Evolutionary conservation across 192 early-diverging fungal genomes (phyloP), one percentile per base, ranked within the genome.

Genomic region (Linderina pennispora): DNA sequence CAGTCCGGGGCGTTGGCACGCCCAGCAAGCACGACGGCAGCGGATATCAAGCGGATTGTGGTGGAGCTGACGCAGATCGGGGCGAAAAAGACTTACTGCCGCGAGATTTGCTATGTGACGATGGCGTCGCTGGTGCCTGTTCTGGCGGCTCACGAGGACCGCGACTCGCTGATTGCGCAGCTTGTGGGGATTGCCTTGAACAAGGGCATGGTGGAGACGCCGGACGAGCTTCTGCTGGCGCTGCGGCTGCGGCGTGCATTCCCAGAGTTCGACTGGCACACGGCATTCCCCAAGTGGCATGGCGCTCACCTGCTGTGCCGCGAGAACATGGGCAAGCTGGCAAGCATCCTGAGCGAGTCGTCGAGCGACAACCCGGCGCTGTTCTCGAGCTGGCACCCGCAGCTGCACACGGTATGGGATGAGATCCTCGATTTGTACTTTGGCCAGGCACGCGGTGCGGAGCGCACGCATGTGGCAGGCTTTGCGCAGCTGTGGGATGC

Each of bases 341-440:
- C 21, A 17, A n/a, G 43, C 21, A 56, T 74, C 25, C 60, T 74
- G 47, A 57, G 64, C 53, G 71, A 67, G 52, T 46, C 52, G 9
- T 58, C 71, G 16, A 48, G 36, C 34, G 58, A 57, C 4, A 51
- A 62, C 24, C 28, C 58, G 42, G 50, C 48, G 15, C 55, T 69
- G 36, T 69, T 69, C 42, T 69, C 76, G 7, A 78, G 63, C 55
- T 87, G 85, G 85, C 67, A 68, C n/a, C 88, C 87, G 31, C 77
- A 85, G 52, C 60, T 92, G 43, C 94, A 95, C 64, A 80, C 83
- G 2, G 80, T 88, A 23, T 90, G 88, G 89, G 75, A 83, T 48
- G 60, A 68, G 46, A 61, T 93, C 35, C 74, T 92, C 18, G 65
- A 75, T 20, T 40, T 76, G 26, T 82, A 81, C 48, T 71, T 64